phyloP scores from a whole-genome alignment of 176 grass and related monocot genomes.

The Oryza meridionalis region DNA sequence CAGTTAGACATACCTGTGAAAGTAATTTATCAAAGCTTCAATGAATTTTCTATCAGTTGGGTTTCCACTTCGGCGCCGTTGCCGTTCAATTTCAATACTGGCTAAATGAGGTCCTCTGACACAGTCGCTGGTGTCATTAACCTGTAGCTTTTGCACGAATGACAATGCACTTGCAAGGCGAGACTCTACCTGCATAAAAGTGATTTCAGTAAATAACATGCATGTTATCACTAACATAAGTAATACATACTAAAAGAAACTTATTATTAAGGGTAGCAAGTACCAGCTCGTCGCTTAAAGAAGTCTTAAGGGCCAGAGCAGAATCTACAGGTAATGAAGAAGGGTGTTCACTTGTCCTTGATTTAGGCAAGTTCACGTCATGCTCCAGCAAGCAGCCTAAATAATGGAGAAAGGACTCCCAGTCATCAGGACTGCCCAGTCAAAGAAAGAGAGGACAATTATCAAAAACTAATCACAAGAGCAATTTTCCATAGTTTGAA shows the following conservation, averaged over 20 bases:
- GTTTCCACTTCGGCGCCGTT: conserved; percentile 55
- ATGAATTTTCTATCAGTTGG: conserved; percentile 58
- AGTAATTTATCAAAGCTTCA: conserved; percentile 81
- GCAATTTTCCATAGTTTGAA: conserved; percentile 8
- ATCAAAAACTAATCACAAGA: conserved; percentile 53
- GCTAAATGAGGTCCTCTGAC: conserved; percentile 88
- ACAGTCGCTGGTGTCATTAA: conserved; percentile 55
- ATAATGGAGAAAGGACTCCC: conserved; percentile 96
- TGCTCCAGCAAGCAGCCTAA: conserved; percentile 93
- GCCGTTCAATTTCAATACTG: conserved; percentile 86
- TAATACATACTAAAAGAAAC: conserved; percentile 15
- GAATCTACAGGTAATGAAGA: conserved; percentile 54
- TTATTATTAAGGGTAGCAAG: conserved; percentile 26
- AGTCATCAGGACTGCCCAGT: conserved; percentile 96
- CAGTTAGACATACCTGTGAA: conserved; percentile 62
- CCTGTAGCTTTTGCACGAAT: conserved; percentile 85
- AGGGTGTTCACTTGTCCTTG: conserved; percentile 45
- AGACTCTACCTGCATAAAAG: conserved; percentile 67
- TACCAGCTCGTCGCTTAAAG: conserved; percentile 71
- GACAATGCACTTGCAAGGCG: conserved; percentile 74
- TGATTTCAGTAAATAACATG: conserved; percentile 34
- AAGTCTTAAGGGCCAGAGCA: conserved; percentile 46
- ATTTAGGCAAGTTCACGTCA: conserved; percentile 68
- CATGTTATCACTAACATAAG: conserved; percentile 28
- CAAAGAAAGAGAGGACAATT: conserved; percentile 55